phyloP scores from a whole-genome alignment of 805 yeast species.

The Hemisphaericaspora nanyangensis region DNA sequence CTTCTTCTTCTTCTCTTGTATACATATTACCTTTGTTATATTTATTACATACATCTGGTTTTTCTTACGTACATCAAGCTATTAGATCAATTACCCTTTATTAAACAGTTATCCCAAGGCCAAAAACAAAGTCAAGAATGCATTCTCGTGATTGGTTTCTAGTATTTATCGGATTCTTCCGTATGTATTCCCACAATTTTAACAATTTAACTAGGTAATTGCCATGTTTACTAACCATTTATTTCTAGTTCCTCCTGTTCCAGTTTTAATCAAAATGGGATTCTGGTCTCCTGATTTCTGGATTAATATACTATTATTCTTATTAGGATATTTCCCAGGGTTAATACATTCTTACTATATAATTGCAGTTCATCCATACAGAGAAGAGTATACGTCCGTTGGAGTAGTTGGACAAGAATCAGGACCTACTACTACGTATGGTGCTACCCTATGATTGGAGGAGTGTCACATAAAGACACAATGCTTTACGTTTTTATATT shows the following conservation, averaged over 20 bases:
- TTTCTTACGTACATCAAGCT: too few relatives aligned
- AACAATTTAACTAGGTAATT: neutral
- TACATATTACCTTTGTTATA: too few relatives aligned
- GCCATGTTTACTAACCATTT: constrained; percentile 7
- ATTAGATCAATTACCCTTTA: too few relatives aligned
- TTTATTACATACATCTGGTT: too few relatives aligned
- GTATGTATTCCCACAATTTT: constrained; percentile 11
- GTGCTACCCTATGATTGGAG: too few relatives aligned
- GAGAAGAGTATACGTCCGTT: constrained; percentile 22
- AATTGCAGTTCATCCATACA: constrained; percentile 65
- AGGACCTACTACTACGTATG: neutral
- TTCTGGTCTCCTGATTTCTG: constrained; percentile 64
- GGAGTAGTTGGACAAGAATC: constrained; percentile 11
- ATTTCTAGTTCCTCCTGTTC: constrained; percentile 61
- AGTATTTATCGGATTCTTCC: constrained; percentile 61
- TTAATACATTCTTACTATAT: constrained; percentile 75
- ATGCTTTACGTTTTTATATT: too few relatives aligned
- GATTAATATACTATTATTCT: constrained; percentile 67
- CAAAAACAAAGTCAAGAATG: too few relatives aligned
- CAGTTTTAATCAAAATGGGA: constrained; percentile 73
- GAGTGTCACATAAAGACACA: too few relatives aligned
- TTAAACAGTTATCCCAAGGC: too few relatives aligned
- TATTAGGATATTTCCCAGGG: constrained; percentile 75
- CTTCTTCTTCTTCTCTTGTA: too few relatives aligned
- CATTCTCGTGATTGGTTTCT: constrained; percentile 57